phyloP scores from a whole-genome alignment of 2,329 filamentous ascomycete genomes.

The Colletotrichum limetticola region DNA sequence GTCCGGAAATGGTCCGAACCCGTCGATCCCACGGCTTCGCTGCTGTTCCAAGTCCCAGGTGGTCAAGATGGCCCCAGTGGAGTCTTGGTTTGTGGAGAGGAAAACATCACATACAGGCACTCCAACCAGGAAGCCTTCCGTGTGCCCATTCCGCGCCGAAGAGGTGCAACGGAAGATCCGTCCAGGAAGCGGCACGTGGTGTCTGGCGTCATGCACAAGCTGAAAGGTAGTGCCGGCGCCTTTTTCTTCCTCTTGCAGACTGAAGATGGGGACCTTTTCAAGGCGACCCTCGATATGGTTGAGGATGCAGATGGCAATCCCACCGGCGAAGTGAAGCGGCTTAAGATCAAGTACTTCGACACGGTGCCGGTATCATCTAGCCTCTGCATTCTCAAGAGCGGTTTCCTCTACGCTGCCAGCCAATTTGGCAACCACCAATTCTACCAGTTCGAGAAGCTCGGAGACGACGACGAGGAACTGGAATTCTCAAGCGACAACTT shows the following conservation, averaged over 20 bases:
- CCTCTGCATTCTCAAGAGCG: slow-evolving; percentile 93
- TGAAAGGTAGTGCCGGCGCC: slow-evolving; percentile 82
- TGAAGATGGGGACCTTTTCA: slow-evolving; percentile 98
- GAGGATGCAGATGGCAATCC: slow-evolving; percentile 82
- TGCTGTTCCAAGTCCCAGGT: slow-evolving; percentile 95
- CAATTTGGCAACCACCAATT: slow-evolving; percentile 95
- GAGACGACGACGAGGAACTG: slow-evolving; percentile 91
- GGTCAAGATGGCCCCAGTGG: slow-evolving; percentile 94
- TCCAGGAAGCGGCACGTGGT: slow-evolving; percentile 89
- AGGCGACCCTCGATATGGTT: slow-evolving; percentile 91
- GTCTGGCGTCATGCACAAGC: slow-evolving; percentile 95
- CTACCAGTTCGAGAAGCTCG: slow-evolving; percentile 97
- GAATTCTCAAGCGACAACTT: slow-evolving; percentile 89
- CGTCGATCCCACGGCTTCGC: slow-evolving; percentile 88
- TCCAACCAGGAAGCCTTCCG: slow-evolving; percentile 92
- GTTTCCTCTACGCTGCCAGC: slow-evolving; percentile 91
- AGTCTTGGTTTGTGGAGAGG: slow-evolving; percentile 93
- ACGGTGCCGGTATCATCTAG: slow-evolving; percentile 90
- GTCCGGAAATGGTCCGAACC: slow-evolving; percentile 96
- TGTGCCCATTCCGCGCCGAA: slow-evolving; percentile 87
- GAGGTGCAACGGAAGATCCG: slow-evolving; percentile 90
- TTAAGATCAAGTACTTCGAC: slow-evolving; percentile 98
- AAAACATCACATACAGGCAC: slow-evolving; percentile 96
- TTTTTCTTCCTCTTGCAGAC: slow-evolving; percentile 98
- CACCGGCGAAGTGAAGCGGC: slow-evolving; percentile 81